Conservation (phyloP, 495 filamentous ascomycete species). For the Jackrogersella multiformis region DNA sequence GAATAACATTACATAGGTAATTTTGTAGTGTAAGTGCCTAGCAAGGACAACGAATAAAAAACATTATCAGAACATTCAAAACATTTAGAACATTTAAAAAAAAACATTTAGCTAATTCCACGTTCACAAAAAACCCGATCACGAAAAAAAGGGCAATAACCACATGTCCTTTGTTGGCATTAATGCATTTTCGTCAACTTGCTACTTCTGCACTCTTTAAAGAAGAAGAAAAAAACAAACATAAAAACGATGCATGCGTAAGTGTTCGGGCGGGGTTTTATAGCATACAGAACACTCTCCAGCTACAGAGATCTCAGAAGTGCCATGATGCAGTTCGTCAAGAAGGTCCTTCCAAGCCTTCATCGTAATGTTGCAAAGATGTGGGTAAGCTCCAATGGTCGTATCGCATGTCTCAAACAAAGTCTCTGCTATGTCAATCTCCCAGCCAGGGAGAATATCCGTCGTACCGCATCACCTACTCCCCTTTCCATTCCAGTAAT, state of each 20-base stretch:
- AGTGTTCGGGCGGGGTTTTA: conserved; percentile 24
- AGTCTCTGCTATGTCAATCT: conserved; percentile 24
- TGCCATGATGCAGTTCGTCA: conserved; percentile 19
- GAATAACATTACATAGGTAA: background rate
- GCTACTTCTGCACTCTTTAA: conserved; percentile 36
- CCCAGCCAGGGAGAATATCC: conserved; percentile 17
- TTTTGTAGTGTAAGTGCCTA: too few relatives aligned
- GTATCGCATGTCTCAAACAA: conserved; percentile 32
- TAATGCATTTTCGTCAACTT: conserved; percentile 36
- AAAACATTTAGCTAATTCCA: background rate
- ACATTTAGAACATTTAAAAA: background rate
- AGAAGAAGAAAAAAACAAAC: conserved; percentile 43
- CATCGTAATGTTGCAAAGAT: conserved; percentile 9
- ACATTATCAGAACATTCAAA: too few relatives aligned
- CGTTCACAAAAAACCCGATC: background rate
- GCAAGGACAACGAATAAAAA: too few relatives aligned
- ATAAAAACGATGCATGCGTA: conserved; percentile 20
- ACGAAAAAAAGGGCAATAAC: background rate
- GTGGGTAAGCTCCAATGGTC: conserved; percentile 19
- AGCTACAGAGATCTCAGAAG: conserved; percentile 17
- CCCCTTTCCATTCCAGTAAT: conserved; percentile 18
- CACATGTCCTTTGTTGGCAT: conserved; percentile 6
- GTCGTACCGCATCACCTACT: conserved; percentile 2
- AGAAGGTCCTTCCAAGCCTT: conserved; percentile 6
- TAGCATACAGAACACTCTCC: conserved; percentile 30